Evolutionary conservation across 2,329 filamentous ascomycete genomes (phyloP).

Genomic region (Raffaelea ambrosiae): DNA sequence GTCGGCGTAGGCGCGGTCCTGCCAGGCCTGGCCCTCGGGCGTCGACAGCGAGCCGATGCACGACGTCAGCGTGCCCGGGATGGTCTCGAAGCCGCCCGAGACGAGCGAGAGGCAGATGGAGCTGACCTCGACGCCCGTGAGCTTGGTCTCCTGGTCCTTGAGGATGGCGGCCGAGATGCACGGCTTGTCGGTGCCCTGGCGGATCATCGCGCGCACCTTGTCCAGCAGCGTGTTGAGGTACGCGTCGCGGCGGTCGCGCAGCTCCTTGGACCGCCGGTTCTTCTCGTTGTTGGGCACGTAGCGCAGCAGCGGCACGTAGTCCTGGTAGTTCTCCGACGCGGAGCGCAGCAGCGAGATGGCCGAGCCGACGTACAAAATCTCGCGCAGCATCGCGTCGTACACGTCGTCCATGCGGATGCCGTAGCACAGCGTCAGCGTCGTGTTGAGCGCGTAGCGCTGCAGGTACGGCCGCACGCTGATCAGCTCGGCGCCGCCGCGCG

Average conservation of each 20-base stretch:
- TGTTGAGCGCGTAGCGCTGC: constrained; percentile 68
- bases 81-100: constrained; percentile 71
- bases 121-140: constrained; percentile 45
- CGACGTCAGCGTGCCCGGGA: constrained; percentile 73
- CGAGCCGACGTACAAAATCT: constrained; percentile 69
- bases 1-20: constrained; percentile 59
- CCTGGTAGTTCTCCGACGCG: constrained; percentile 64
- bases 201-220: constrained; percentile 28
- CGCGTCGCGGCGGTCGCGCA: constrained; percentile 24
- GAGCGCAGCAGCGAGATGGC: constrained; percentile 68
- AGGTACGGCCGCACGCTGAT: constrained; percentile 67
- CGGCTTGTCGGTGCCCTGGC: constrained; percentile 17
- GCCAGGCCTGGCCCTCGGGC: constrained; percentile 58
- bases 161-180: constrained; percentile 19
- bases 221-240: constrained; percentile 57
- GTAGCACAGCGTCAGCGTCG: constrained; percentile 70
- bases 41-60: constrained; percentile 68
- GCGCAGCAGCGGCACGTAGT: constrained; percentile 47
- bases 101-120: constrained; percentile 72
- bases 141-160: constrained; percentile 17
- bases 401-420: constrained; percentile 58
- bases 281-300: constrained; percentile 39
- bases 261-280: constrained; percentile 53
- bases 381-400: constrained; percentile 50
- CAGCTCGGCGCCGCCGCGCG: constrained; percentile 31